Conservation (phyloP, 2,329 filamentous ascomycete species). For the Diaporthe eres region DNA sequence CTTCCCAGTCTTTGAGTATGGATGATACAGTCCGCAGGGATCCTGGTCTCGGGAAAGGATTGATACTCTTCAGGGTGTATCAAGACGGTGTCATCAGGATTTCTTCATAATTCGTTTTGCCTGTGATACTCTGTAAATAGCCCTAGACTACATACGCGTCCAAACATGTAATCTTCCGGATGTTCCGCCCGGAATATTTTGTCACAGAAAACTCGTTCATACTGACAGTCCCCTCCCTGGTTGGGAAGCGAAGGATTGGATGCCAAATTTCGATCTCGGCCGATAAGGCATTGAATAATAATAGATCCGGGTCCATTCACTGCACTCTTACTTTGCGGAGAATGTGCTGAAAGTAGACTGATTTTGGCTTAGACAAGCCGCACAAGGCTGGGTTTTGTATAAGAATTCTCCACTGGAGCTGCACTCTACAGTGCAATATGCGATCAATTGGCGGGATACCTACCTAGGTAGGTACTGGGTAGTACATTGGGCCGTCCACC, state of each 20-base stretch:
- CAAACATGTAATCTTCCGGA: neutral
- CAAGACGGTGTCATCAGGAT: neutral
- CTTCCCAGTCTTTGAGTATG: neutral
- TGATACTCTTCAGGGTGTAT: neutral
- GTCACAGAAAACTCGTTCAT: neutral
- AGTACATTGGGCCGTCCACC: neutral
- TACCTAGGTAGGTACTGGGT: neutral
- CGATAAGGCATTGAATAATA: neutral
- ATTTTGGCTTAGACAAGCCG: neutral
- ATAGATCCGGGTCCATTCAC: too few relatives aligned
- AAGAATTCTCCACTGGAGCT: neutral
- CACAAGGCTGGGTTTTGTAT: neutral
- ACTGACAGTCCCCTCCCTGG: neutral
- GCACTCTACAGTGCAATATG: neutral
- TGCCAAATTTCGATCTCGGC: neutral
- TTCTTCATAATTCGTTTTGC: neutral
- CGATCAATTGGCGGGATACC: accelerated
- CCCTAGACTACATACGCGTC: neutral
- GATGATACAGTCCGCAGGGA: slow-evolving; percentile 1
- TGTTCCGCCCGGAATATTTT: neutral
- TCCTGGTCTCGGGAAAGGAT: slow-evolving; percentile 6
- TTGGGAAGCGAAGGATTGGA: neutral
- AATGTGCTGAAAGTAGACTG: neutral
- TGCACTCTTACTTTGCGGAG: neutral
- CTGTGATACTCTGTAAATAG: neutral